Evolutionary conservation across 1,284 basidiomycete genomes (phyloP).

Genomic region (Ganoderma boninense): DNA sequence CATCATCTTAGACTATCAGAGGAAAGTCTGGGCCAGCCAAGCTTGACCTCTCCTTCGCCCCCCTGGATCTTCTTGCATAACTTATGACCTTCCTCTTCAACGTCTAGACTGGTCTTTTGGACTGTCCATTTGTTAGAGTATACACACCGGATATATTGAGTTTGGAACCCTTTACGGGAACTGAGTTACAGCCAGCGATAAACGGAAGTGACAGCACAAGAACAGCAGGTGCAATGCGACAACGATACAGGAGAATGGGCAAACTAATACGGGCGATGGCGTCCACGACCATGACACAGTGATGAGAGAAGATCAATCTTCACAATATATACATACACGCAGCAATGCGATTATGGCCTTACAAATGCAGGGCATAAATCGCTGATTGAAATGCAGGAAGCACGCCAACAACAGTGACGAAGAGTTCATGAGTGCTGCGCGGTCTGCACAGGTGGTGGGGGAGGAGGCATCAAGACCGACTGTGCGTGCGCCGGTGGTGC

Average conservation of each 20-base stretch:
- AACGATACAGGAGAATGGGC: constrained; percentile 1
- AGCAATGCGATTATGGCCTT: not conserved
- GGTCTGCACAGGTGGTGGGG: constrained; percentile 20
- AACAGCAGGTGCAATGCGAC: constrained; percentile 4
- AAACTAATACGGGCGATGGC: not conserved
- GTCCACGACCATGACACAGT: too few species aligned
- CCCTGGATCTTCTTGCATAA: constrained; percentile 13
- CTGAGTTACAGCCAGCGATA: not conserved
- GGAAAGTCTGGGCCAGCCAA: constrained; percentile 62
- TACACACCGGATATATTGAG: not conserved
- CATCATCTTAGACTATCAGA: constrained; percentile 87
- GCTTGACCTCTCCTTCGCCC: not conserved
- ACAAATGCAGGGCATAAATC: not conserved
- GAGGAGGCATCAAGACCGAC: not conserved
- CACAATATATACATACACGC: not conserved
- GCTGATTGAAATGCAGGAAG: not conserved
- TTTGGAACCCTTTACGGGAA: constrained; percentile 6
- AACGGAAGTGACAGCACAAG: not conserved
- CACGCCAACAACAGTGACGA: not conserved
- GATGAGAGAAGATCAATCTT: not conserved
- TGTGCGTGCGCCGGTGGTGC: constrained; percentile 13
- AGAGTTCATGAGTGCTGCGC: constrained; percentile 16
- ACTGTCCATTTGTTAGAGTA: not conserved
- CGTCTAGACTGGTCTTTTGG: not conserved
- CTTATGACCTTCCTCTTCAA: constrained; percentile 21